Conservation (phyloP, 2,329 filamentous ascomycete species). For the Knufia petricola region DNA sequence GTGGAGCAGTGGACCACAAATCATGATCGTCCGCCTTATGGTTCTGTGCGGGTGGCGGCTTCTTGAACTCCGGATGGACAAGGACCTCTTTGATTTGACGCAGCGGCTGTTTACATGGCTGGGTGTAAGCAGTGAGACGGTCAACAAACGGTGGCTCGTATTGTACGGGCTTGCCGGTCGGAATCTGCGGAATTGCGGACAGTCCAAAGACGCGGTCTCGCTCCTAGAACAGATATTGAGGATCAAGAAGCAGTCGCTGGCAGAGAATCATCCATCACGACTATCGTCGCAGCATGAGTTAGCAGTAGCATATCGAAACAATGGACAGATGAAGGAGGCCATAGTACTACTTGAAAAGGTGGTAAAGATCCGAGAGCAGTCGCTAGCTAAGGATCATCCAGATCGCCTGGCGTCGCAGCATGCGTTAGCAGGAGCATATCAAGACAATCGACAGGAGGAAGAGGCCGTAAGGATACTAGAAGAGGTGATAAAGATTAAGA, state of each 20-base stretch:
- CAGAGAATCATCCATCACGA: slow-evolving; percentile 23
- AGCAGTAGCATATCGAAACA: slow-evolving; percentile 15
- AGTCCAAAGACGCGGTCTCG: slow-evolving; percentile 15
- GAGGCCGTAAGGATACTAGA: no score
- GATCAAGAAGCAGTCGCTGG: slow-evolving; percentile 21
- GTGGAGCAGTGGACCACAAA: slow-evolving; percentile 1
- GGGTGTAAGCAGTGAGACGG: neutral
- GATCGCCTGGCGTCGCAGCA: slow-evolving; percentile 12
- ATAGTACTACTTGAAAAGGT: slow-evolving; percentile 17
- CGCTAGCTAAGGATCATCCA: slow-evolving; percentile 24
- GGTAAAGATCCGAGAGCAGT: slow-evolving; percentile 19
- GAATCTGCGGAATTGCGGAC: slow-evolving; percentile 13
- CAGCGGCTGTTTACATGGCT: neutral
- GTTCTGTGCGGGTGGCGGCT: slow-evolving; percentile 8
- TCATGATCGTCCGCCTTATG: slow-evolving; percentile 5
- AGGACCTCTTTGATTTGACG: neutral
- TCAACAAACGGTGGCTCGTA: slow-evolving; percentile 9
- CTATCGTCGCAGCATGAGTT: slow-evolving; percentile 14
- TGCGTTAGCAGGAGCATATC: slow-evolving; percentile 14
- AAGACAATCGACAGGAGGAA: slow-evolving; percentile 16
- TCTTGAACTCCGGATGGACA: slow-evolving; percentile 2
- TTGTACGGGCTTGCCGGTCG: slow-evolving; percentile 15
- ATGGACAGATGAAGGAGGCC: slow-evolving; percentile 17
- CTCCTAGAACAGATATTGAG: slow-evolving; percentile 19
- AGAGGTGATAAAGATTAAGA: no score